Percentiles rank a stretch among this genome's conserved stretches.
phyloP scores from a whole-genome alignment of 352 stramenopile genomes.

The Phytophthora citrophthora region DNA sequence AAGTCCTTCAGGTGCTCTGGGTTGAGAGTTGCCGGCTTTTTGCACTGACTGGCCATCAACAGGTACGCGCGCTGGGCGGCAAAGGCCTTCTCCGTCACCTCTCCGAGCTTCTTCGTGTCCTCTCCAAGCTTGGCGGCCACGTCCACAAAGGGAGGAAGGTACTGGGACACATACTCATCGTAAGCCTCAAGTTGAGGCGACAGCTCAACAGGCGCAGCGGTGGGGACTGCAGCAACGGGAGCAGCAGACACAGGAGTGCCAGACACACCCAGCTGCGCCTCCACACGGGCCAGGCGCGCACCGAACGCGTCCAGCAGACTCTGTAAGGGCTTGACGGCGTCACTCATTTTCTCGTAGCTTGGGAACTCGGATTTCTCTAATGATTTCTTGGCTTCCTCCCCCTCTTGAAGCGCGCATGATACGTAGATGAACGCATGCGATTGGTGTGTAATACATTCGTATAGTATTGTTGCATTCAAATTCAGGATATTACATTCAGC shows the following conservation, averaged over 20 bases:
- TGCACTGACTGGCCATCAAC: slow-evolving; percentile 92
- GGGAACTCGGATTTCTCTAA: slow-evolving; percentile 18
- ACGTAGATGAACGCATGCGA: slow-evolving; percentile 3
- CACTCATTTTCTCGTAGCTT: slow-evolving; percentile 40
- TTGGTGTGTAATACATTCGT: not conserved
- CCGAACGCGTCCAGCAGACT: slow-evolving; percentile 82
- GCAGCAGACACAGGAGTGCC: slow-evolving; percentile 12
- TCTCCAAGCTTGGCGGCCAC: slow-evolving; percentile 79
- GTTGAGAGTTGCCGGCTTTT: slow-evolving; percentile 88
- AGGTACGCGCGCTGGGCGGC: slow-evolving; percentile 91
- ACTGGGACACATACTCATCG: slow-evolving; percentile 88
- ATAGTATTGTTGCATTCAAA: no score
- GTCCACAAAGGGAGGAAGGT: slow-evolving; percentile 86
- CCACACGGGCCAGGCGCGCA: slow-evolving; percentile 78
- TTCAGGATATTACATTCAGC: no score
- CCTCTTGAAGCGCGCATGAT: slow-evolving; percentile 19
- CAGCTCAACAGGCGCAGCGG: slow-evolving; percentile 43
- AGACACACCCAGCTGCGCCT: slow-evolving; percentile 78
- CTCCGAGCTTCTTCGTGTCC: slow-evolving; percentile 82
- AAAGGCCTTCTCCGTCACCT: slow-evolving; percentile 91
- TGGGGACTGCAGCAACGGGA: slow-evolving; percentile 2
- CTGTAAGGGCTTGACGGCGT: slow-evolving; percentile 83
- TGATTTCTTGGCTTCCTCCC: slow-evolving; percentile 25
- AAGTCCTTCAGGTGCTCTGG: slow-evolving; percentile 77
- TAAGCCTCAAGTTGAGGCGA: slow-evolving; percentile 87